Evolutionary conservation across 306 rosid species (phyloP).

Genomic region (Trifolium dubium): DNA sequence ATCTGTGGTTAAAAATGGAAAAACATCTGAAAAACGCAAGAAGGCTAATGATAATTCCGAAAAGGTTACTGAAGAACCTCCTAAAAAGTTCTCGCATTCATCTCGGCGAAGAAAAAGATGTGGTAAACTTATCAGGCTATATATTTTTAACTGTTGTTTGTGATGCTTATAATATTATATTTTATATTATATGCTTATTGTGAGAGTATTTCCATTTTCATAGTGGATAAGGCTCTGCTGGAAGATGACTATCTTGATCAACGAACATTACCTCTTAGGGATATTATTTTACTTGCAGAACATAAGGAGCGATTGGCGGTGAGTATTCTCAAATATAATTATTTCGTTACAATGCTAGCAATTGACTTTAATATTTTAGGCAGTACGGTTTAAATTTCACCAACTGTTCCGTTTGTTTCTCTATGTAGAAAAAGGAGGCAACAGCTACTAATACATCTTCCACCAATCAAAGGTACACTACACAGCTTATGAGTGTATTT

Average conservation of each 20-base stretch:
- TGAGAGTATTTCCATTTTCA: conserved; percentile 42
- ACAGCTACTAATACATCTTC: conserved; percentile 46
- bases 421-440: conserved; percentile 76
- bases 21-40: conserved; percentile 57
- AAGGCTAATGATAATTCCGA: conserved; percentile 51
- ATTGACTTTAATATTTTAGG: not conserved
- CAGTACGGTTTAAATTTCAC: conserved; percentile 36
- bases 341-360: conserved; percentile 4
- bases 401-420: conserved; percentile 28
- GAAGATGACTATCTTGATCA: conserved; percentile 78
- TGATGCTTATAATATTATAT: conserved; percentile 19
- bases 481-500: conserved; percentile 1
- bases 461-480: conserved; percentile 68
- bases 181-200: conserved; percentile 34
- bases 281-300: conserved; percentile 72
- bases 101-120: conserved; percentile 70
- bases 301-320: conserved; percentile 73
- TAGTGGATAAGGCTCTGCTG: conserved; percentile 79
- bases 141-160: not conserved
- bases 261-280: conserved; percentile 55
- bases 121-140: conserved; percentile 50
- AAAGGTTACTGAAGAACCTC: conserved; percentile 45
- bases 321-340: conserved; percentile 38
- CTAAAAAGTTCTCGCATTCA: conserved; percentile 77
- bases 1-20: conserved; percentile 59